These are phyloP conservation scores for Leucocoprinus leucothites DNA, from an alignment of 768 basidiomycete genomes.

Conservation along the genomic window DNA sequence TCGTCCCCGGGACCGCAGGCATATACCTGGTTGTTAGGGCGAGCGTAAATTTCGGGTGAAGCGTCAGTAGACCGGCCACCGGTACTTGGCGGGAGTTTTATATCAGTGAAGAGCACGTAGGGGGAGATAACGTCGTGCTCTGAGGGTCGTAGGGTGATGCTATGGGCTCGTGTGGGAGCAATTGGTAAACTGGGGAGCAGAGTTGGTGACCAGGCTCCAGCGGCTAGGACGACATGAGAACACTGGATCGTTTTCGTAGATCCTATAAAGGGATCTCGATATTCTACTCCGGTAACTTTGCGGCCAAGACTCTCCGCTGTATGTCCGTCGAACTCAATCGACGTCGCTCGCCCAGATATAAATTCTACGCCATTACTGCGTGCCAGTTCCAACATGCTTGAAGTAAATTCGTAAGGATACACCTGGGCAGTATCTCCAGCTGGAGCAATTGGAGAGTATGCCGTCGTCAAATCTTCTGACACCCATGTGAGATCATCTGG, in stretches of 20 bases:
- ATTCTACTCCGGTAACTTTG: conserved; percentile 49
- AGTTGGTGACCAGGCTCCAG: conserved; percentile 83
- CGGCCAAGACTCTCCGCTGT: conserved; percentile 22
- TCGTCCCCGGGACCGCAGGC: conserved; percentile 81
- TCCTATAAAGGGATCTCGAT: conserved; percentile 26
- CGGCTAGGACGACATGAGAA: conserved; percentile 71
- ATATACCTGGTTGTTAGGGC: conserved; percentile 67
- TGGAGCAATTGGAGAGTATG: conserved; percentile 58
- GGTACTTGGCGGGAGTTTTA: conserved; percentile 29
- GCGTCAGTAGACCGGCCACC: conserved; percentile 22
- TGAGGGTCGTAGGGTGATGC: conserved; percentile 58
- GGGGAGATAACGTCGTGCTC: conserved; percentile 51
- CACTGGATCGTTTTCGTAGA: conserved; percentile 41
- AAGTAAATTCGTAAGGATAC: conserved; percentile 73
- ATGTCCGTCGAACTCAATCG: conserved; percentile 29
- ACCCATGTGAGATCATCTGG: conserved; percentile 56
- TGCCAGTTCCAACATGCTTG: conserved; percentile 66
- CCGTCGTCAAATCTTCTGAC: conserved; percentile 52
- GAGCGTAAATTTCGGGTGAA: conserved; percentile 70
- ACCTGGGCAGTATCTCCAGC: conserved; percentile 69
- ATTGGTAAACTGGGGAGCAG: conserved; percentile 55
- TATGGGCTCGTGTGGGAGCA: conserved; percentile 66
- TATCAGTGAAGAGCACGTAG: conserved; percentile 83
- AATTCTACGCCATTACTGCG: conserved; percentile 48
- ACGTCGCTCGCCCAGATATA: conserved; percentile 42